Conservation (phyloP, 2,329 filamentous ascomycete genomes). For the Penicillium sp. region DNA sequence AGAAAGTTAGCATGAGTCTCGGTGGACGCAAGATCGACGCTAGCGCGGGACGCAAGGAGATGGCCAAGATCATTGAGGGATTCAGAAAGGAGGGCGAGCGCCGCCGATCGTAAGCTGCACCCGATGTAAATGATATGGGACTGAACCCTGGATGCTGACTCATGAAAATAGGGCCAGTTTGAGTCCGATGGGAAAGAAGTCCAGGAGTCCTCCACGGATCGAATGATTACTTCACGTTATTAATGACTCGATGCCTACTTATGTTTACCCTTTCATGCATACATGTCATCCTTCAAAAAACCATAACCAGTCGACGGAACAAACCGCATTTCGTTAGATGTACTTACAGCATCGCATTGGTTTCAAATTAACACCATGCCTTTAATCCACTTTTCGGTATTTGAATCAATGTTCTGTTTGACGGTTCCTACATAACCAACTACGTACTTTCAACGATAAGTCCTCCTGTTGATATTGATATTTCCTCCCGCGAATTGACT, state of each 20-base stretch:
- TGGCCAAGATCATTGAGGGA: slow-evolving; percentile 82
- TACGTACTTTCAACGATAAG: too few relatives aligned
- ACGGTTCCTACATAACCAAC: too few relatives aligned
- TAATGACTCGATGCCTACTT: slow-evolving; percentile 19
- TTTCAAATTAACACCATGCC: too few relatives aligned
- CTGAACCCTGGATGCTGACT: too few relatives aligned
- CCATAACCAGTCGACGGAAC: too few relatives aligned
- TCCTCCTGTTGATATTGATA: too few relatives aligned
- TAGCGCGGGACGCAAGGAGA: slow-evolving; percentile 76
- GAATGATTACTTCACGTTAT: slow-evolving; percentile 17
- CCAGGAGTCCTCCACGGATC: slow-evolving; percentile 24
- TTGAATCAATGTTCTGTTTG: too few relatives aligned
- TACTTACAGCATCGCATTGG: too few relatives aligned
- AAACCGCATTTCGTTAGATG: too few relatives aligned
- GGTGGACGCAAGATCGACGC: slow-evolving; percentile 80
- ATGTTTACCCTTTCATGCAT: slow-evolving; percentile 11
- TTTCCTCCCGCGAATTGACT: too few relatives aligned
- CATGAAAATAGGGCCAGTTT: slow-evolving; percentile 20
- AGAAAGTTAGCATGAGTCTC: slow-evolving; percentile 95
- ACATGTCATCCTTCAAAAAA: slow-evolving; percentile 8
- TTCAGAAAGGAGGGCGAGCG: slow-evolving; percentile 84
- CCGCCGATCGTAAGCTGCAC: slow-evolving; percentile 69
- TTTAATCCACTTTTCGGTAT: too few relatives aligned
- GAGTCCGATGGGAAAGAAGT: slow-evolving; percentile 26
- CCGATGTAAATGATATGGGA: neutral